phyloP scores from a whole-genome alignment of 495 filamentous ascomycete species.

The Apodospora peruviana region DNA sequence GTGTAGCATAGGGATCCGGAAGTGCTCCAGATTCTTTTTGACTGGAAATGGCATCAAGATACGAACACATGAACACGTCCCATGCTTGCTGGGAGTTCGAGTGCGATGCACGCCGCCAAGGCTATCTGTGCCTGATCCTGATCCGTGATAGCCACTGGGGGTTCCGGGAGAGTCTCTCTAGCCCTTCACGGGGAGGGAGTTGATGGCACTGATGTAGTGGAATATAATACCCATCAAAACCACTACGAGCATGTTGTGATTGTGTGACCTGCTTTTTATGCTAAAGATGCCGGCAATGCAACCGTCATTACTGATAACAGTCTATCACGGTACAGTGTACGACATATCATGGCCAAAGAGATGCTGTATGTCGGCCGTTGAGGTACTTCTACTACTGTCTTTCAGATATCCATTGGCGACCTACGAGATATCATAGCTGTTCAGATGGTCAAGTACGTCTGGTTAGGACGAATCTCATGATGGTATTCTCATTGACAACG shows the following conservation, averaged over 20 bases:
- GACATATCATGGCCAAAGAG: too few relatives aligned
- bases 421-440: too few relatives aligned
- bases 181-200: not conserved
- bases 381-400: too few relatives aligned
- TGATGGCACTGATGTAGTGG: not conserved
- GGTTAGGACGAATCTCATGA: too few relatives aligned
- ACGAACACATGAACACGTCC: slow-evolving; percentile 16
- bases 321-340: too few relatives aligned
- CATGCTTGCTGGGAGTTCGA: slow-evolving; percentile 12
- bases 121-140: not conserved
- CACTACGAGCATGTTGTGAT: not conserved
- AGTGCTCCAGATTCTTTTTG: slow-evolving; percentile 35
- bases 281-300: not conserved
- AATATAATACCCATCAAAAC: slow-evolving; percentile 1
- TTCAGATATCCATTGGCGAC: too few relatives aligned
- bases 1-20: slow-evolving; percentile 33
- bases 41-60: slow-evolving; percentile 31
- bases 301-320: too few relatives aligned
- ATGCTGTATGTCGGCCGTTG: too few relatives aligned
- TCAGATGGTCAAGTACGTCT: too few relatives aligned
- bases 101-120: slow-evolving; percentile 9
- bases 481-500: too few relatives aligned
- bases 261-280: not conserved
- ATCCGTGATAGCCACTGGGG: not conserved
- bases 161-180: not conserved